Conservation (phyloP, 1,284 basidiomycete species). For the Singerocomus inundabilis region DNA sequence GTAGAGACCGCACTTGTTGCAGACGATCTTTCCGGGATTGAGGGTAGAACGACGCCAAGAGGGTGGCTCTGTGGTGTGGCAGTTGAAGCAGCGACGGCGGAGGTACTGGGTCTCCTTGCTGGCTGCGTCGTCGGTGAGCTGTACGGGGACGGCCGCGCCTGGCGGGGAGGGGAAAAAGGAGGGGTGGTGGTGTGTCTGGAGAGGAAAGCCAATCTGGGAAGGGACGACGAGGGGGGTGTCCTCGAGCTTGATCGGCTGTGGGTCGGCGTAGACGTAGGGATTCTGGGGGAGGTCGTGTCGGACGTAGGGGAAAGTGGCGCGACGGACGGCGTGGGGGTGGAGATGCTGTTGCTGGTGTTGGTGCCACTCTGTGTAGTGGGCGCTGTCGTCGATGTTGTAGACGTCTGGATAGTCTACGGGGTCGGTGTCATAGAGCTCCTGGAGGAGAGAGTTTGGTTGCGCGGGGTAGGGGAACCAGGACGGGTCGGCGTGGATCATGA, state of each 20-base stretch:
- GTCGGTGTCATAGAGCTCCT: conserved; percentile 64
- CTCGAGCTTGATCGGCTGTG: conserved; percentile 58
- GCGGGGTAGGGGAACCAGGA: conserved; percentile 33
- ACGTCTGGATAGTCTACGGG: conserved; percentile 44
- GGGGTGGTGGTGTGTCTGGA: conserved; percentile 26
- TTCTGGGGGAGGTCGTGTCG: conserved; percentile 56
- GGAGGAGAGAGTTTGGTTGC: conserved; percentile 55
- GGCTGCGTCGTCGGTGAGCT: conserved; percentile 84
- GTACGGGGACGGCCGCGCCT: conserved; percentile 57
- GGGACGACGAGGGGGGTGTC: conserved; percentile 61
- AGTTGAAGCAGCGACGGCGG: conserved; percentile 81
- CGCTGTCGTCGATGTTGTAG: conserved; percentile 41
- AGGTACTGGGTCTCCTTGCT: conserved; percentile 85
- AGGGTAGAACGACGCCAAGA: conserved; percentile 82
- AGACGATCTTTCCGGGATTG: conserved; percentile 85
- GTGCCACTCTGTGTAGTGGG: conserved; percentile 40
- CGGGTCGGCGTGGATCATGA: conserved; percentile 36
- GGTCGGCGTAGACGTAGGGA: conserved; percentile 31
- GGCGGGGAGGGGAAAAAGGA: conserved; percentile 32
- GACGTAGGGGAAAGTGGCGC: conserved; percentile 72
- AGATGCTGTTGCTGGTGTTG: conserved; percentile 36
- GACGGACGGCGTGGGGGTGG: conserved; percentile 49
- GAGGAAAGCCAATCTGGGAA: conserved; percentile 45
- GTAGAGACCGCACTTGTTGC: conserved; percentile 86
- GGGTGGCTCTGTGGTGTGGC: conserved; percentile 83